Base-by-base conservation (phyloP, 2,329 filamentous ascomycete species). In the Penicillium rolfsii region DNA sequence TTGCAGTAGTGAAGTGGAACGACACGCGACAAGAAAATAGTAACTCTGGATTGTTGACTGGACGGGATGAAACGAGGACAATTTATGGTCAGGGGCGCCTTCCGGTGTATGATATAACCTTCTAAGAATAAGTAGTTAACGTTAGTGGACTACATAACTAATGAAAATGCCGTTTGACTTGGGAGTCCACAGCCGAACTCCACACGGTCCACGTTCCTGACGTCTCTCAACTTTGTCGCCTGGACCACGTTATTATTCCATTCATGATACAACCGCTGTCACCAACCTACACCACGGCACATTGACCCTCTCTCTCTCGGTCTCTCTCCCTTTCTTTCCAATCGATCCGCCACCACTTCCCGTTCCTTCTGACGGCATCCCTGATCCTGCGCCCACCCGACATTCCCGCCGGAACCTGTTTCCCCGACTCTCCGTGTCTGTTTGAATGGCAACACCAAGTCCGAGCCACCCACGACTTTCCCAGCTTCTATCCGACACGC, bases 161-260 rank as follows among this genome's bases (percentile, higher is more conserved):
- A 33, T 33, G 30, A 33, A 64, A 49, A 57, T 22, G 52, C 41
- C 60, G 58, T 64, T 57, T 60, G 53, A 65, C 62, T 57, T 60
- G 53, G 64, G 63, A 33, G 30, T 63, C 59, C 55, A 41, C 57
- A 48, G 46, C 61, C 64, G 56, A 61, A 54, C 63, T 63, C 65
- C 65, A 67, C 66, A 59, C 60, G 52, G 60, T 68, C 64, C 63
- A 67, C 65, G 63, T 67, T 67, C 65, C 65, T 66, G 66, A 68
- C 62, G 60, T 70, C 60, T 58, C 45, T 6, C 50, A 54, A 58
- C 52, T 61, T 63, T 59, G 56, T 59, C 19, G 19, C 19, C 19
- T 22, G 19, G 19, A 22, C 19, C 19, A 22, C 19, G 19, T 22
- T 22, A 22, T 22, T 22, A 36, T 50, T 50, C 46, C 26, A 36